Base-by-base conservation (phyloP, 2,329 filamentous ascomycete genomes). In the Alternaria triticina region DNA sequence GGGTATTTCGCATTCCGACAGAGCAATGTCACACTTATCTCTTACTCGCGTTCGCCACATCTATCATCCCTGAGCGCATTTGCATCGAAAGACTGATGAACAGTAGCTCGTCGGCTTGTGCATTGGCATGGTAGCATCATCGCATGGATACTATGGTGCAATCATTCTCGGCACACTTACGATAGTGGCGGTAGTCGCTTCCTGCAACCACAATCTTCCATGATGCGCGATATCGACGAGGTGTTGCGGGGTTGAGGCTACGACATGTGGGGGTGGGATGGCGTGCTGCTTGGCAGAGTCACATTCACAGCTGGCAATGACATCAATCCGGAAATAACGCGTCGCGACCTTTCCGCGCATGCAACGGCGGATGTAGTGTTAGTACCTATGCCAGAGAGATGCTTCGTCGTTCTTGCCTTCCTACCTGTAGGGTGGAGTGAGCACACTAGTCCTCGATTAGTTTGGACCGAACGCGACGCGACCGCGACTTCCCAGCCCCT, bases 191-290 rank as follows among this genome's bases (percentile, higher is more conserved):
- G 44, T 50, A 11, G 10, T 51, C 27, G 36, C 46, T 10, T 23
- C 20, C 22, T 52, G 46, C 46, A 36, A 30, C 33, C 28, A 12
- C 54, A n/a, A 43, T 22, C 23, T 15, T 22, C 23, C 36, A 28
- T 25, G 27, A 15, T 22, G 23, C 43, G 36, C 40, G 15, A 43
- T 47, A 46, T 54, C 28, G 45, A 47, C 17, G 8, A 49, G 49
- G 56, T 62, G 49, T 57, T 67, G 67, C 67, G 65, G 69, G 69
- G 66, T 68, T 57, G 46, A 8, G 15, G 58, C 22, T 51, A 54
- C 69, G 69, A 65, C 59, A 72, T 73, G 66, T 70, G 66, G 68
- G 68, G 69, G 50, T 54, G 25, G 13, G 30, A 74, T 74, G 61
- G 61, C 71, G 70, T 70, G 70, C 66, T 70, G 49, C 17, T 51